Conservation (phyloP, 768 basidiomycete genomes). For the Collybiopsis confluens region DNA sequence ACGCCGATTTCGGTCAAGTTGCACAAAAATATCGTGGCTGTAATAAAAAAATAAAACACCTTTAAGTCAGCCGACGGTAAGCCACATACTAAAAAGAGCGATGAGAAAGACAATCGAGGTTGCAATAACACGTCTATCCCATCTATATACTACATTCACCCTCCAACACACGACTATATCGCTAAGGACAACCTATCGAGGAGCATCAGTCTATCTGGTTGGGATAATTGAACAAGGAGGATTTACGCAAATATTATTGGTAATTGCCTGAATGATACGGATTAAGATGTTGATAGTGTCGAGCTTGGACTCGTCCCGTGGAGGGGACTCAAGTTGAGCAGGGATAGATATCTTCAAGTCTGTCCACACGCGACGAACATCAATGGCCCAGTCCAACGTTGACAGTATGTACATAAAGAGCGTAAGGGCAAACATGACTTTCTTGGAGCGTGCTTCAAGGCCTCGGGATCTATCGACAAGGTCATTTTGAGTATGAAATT, state of each 20-base stretch:
- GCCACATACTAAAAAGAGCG: not conserved
- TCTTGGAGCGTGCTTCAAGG: conserved; percentile 5
- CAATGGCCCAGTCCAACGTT: conserved; percentile 11
- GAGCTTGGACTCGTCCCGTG: conserved; percentile 2
- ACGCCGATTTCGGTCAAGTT: conserved; percentile 9
- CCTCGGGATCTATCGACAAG: not conserved
- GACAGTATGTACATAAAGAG: conserved; percentile 8
- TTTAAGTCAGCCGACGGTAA: not conserved
- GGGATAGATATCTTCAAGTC: conserved; percentile 10
- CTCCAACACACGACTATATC: not conserved
- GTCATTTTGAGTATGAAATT: not conserved
- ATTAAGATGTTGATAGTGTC: conserved; percentile 3
- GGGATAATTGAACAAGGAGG: not conserved
- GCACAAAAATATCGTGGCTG: conserved; percentile 13
- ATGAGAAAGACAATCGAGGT: not conserved
- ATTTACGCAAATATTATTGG: conserved; percentile 9
- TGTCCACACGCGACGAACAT: conserved; percentile 7
- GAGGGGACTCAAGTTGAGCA: conserved; percentile 7
- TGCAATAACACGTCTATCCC: not conserved
- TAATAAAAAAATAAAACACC: not conserved
- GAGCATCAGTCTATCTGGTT: not conserved
- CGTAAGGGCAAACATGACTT: conserved; percentile 8
- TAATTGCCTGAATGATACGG: conserved; percentile 6
- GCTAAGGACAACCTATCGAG: not conserved
- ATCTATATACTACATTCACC: not conserved